Percentiles rank a stretch among this genome's conserved stretches.
Conservation (phyloP, 129 eudicot species). For the Dittrichia graveolens region DNA sequence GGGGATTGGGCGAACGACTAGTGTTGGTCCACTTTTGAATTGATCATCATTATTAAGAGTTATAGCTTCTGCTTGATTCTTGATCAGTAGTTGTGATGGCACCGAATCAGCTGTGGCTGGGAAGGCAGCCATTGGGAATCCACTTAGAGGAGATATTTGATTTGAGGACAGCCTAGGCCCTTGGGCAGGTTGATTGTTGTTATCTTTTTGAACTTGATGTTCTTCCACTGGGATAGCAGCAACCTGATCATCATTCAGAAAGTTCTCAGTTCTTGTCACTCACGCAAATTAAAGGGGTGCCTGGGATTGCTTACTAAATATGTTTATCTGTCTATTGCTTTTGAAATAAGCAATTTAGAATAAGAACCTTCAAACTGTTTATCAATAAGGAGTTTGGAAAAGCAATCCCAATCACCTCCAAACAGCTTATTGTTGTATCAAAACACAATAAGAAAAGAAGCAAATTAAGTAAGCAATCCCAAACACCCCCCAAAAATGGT, state of each 20-base stretch:
- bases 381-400: too few species aligned
- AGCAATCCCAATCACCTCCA: too few species aligned
- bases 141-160: conserved; percentile 38
- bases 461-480: too few species aligned
- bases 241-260: conserved; percentile 48
- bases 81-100: conserved; percentile 39
- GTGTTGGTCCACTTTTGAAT: conserved; percentile 31
- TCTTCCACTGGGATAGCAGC: conserved; percentile 57
- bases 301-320: too few species aligned
- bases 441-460: too few species aligned
- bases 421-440: too few species aligned
- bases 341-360: too few species aligned
- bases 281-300: background rate
- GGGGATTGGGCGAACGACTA: conserved; percentile 34
- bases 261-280: conserved; percentile 13
- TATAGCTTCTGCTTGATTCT: conserved; percentile 36
- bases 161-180: background rate
- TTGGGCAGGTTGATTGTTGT: conserved; percentile 16
- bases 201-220: conserved; percentile 40
- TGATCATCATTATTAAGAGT: conserved; percentile 23
- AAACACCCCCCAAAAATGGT: too few species aligned
- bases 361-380: too few species aligned
- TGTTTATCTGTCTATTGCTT: too few species aligned
- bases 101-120: conserved; percentile 37
- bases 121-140: conserved; percentile 44